Base-by-base conservation (phyloP, 2,329 filamentous ascomycete species). In the Sporothrix dimorphospora region DNA sequence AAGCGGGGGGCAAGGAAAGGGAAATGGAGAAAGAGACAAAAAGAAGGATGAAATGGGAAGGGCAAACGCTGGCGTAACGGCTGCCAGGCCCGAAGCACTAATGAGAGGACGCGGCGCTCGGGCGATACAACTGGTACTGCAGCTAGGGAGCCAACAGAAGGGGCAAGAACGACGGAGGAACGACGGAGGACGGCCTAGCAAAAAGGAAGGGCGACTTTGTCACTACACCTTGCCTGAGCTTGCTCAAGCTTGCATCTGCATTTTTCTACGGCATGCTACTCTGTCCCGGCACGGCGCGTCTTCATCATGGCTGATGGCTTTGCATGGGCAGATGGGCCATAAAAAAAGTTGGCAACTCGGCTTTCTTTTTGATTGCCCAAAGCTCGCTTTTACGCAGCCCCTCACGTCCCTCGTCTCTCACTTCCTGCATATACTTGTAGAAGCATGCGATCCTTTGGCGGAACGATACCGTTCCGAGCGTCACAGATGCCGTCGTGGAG, bases 151-250 rank as follows among this genome's bases (percentile, higher is more conserved):
- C 30, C 30, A 34, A 34, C 30, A 34, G 30, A 34, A 3, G 30
- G 30, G 30, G 3, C 30, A 34, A 34, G 30, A 53, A 24, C 19
- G 49, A n/a, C 21, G n/a, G n/a, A 24, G 49, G 30, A 53, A 24
- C 19, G 49, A n/a, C 21, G n/a, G n/a, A 24, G 49, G 21, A 24
- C 21, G 19, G 9, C 4, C 16, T 14, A 27, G 51, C 21, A 55
- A n/a, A n/a, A n/a, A 24, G 12, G 53, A 24, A 57, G 53, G 53
- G 53, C 24, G 53, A 57, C 53, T 57, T 57, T 57, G 53, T 57
- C 53, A 57, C 27, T 57, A 24, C 7, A 30, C 53, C 53, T 19
- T 57, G 53, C 21, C 12, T 6, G 30, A 30, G 27, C 27, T 34
- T 19, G 53, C 21, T 21, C 30, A 6, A 30, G 27, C 27, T 34